Evolutionary conservation across 129 eudicot species (phyloP).

Genomic region (Lactuca sativa): DNA sequence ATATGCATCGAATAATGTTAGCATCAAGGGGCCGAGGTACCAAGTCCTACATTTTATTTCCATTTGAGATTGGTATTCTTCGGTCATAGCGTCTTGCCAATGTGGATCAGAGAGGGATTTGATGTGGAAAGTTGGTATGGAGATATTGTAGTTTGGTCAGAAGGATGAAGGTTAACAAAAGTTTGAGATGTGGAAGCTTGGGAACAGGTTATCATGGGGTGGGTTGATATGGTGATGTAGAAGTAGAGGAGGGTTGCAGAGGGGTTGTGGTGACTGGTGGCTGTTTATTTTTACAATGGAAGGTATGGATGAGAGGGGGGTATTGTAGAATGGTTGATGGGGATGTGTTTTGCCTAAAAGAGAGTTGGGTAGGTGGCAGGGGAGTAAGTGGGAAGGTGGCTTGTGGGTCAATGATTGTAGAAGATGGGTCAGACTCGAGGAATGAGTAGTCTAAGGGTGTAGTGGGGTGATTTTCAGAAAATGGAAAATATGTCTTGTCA

Average conservation of each 20-base stretch:
- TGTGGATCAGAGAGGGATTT: neutral
- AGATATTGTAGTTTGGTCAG: neutral
- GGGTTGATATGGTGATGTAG: neutral
- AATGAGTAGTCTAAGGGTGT: neutral
- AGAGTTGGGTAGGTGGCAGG: neutral
- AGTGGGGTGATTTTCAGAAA: too few relatives aligned
- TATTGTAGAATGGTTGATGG: neutral
- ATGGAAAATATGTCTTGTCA: neutral
- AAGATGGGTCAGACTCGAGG: constrained; percentile 1
- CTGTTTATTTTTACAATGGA: neutral
- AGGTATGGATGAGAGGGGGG: neutral
- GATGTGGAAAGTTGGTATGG: neutral
- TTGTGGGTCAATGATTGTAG: neutral
- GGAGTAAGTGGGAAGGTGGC: neutral
- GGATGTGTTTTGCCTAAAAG: neutral
- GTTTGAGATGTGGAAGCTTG: neutral
- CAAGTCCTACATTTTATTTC: too few relatives aligned
- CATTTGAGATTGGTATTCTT: too few relatives aligned
- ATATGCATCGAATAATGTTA: too few relatives aligned
- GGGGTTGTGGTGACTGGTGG: neutral
- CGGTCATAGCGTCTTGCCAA: too few relatives aligned
- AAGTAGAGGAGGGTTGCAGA: neutral
- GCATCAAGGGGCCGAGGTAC: too few relatives aligned
- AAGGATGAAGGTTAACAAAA: neutral
- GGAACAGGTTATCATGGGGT: constrained; percentile 5